Base-by-base conservation (phyloP, 2,329 filamentous ascomycete species). In the Metarhizium rileyi region DNA sequence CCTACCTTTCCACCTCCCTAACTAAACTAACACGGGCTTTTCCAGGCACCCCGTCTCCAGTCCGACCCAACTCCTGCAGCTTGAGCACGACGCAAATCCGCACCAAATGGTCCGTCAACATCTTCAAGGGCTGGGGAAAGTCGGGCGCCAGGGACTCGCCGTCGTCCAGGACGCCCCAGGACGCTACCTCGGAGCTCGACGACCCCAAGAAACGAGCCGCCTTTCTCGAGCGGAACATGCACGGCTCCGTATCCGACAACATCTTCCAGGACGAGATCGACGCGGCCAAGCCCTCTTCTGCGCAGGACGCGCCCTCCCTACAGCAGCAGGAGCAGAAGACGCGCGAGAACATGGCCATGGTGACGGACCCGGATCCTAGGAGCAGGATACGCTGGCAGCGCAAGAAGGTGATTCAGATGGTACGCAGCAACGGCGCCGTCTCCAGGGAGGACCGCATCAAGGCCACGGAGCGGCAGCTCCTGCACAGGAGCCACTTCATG, bases 381-480 rank as follows among this genome's bases (percentile, higher is more conserved):
- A 76, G 76, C 50, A 80, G 90, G 51, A 72, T 82, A 48, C 77
- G 83, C 51, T 95, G 87, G 81, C 83, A 95, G 71, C 78, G 87
- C 60, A 89, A 85, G 67, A 89, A 90, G 76, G 80, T 95, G 38
- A 85, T 91, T 49, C 81, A 86, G 57, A 80, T 86, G 65, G 76
- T 96, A 45, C 77, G 76, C 47, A 78, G 78, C 53, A 74, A 84
- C 44, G 72, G 69, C 48, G 52, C 57, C 12, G 60, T 76, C 56
- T 71, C 81, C 18, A 80, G 79, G 54, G 72, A 77, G 46, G 79
- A 90, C 59, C 73, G 78, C 49, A 78, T 96, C 52, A 78, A 80
- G 62, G 81, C 83, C 57, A 73, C 75, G 8, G 81, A 84, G 66
- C 72, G 78, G 52, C 63, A 76, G 58, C 61, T 76, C 53, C 56